These are phyloP conservation scores for Strobilomyces confusus DNA, from an alignment of 768 basidiomycete genomes.

Conservation along the genomic window DNA sequence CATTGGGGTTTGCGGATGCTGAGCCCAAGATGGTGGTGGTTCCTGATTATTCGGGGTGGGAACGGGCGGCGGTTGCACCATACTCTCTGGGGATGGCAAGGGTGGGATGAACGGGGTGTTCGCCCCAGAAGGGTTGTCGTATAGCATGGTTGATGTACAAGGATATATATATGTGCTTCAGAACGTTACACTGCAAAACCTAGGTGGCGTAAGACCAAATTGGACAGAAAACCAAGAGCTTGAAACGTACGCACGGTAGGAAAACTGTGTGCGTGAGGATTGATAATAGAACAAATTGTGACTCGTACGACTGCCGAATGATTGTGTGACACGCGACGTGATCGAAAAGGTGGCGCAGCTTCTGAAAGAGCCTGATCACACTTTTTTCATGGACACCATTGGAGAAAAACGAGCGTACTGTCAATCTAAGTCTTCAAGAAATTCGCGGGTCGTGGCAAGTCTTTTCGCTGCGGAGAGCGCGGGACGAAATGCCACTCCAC, in stretches of 20 bases:
- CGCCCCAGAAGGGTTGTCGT: constrained; percentile 27
- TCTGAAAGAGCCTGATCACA: constrained; percentile 11
- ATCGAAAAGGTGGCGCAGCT: background rate
- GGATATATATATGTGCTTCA: constrained; percentile 23
- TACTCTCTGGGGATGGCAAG: constrained; percentile 32
- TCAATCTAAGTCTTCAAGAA: background rate
- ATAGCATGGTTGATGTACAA: constrained; percentile 22
- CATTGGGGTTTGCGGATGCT: constrained; percentile 31
- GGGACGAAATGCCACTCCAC: background rate
- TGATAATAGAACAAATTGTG: constrained; percentile 12
- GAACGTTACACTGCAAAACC: constrained; percentile 23
- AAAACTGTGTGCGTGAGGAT: background rate
- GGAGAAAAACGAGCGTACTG: constrained; percentile 1
- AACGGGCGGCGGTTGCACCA: constrained; percentile 34
- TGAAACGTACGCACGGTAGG: constrained; percentile 13
- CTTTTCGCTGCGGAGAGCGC: background rate
- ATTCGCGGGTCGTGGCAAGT: constrained; percentile 5
- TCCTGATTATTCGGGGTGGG: constrained; percentile 28
- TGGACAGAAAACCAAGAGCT: background rate
- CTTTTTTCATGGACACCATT: background rate
- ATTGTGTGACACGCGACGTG: constrained; percentile 4
- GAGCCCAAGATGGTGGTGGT: constrained; percentile 34
- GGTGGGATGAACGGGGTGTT: constrained; percentile 40
- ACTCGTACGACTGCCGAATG: constrained; percentile 13
- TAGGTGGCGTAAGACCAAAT: constrained; percentile 13